Percentiles rank a stretch among this genome's conserved stretches.
phyloP scores from a whole-genome alignment of 352 stramenopile species.

The Globisporangium polare region DNA sequence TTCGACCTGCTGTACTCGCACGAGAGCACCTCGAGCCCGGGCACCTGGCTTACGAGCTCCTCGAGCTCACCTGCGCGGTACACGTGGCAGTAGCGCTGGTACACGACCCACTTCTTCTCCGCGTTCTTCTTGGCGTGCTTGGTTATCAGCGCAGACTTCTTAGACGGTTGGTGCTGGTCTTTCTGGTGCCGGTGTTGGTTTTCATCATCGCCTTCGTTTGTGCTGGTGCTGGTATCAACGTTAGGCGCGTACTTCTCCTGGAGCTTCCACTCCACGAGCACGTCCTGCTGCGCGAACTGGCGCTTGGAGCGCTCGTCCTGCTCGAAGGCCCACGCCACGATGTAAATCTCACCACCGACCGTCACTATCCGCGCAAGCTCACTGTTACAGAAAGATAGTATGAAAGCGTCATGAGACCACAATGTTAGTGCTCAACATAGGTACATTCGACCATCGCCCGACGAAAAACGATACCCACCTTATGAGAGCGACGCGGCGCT shows the following conservation, averaged over 20 bases:
- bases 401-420: background rate
- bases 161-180: background rate
- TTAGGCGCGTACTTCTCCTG: slow-evolving; percentile 66
- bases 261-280: slow-evolving; percentile 86
- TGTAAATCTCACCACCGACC: slow-evolving; percentile 47
- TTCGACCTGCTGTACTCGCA: slow-evolving; percentile 77
- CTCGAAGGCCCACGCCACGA: slow-evolving; percentile 83
- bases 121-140: slow-evolving; percentile 38
- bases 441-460: background rate
- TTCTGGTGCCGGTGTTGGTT: background rate
- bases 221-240: slow-evolving; percentile 3
- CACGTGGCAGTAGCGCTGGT: slow-evolving; percentile 83
- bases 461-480: slow-evolving; percentile 24
- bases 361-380: slow-evolving; percentile 65
- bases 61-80: slow-evolving; percentile 73
- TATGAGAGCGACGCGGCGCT: slow-evolving; percentile 64
- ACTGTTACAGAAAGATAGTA: slow-evolving; percentile 20
- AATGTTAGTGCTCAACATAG: background rate
- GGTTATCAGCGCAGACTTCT: background rate
- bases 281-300: slow-evolving; percentile 71
- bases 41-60: slow-evolving; percentile 47
- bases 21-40: slow-evolving; percentile 49
- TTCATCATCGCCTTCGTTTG: slow-evolving; percentile 2
- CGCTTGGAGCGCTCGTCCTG: slow-evolving; percentile 77
- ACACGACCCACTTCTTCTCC: slow-evolving; percentile 71